Conservation (phyloP, 805 yeast species). For the Monosporozyma unispora region DNA sequence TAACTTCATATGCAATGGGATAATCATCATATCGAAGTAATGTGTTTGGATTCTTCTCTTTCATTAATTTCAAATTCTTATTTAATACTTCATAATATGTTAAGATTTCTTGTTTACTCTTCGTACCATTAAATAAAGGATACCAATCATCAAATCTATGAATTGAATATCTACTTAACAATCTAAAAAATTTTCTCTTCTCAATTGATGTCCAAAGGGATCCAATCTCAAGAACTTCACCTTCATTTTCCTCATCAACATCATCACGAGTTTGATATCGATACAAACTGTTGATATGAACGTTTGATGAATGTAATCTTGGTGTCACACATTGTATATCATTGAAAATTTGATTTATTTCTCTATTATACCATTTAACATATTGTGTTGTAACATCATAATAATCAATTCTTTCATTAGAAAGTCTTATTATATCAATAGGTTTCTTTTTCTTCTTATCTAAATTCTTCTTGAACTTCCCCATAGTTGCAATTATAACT, state of each 20-base stretch:
- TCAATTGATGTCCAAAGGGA: slow-evolving; percentile 22
- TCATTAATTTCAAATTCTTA: slow-evolving; percentile 12
- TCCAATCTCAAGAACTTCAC: slow-evolving; percentile 14
- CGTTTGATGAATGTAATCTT: background rate
- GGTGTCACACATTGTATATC: background rate
- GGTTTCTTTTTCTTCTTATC: background rate
- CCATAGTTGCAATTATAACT: too few relatives aligned
- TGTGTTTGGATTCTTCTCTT: slow-evolving; percentile 10
- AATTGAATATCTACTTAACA: slow-evolving; percentile 24
- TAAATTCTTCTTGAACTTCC: background rate
- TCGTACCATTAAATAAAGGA: slow-evolving; percentile 8
- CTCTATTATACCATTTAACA: slow-evolving; percentile 4
- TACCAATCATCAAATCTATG: slow-evolving; percentile 28
- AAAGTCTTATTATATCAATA: background rate
- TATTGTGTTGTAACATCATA: slow-evolving; percentile 1
- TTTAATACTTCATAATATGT: slow-evolving; percentile 20
- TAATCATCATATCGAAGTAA: slow-evolving; percentile 16
- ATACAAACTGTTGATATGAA: background rate
- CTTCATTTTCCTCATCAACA: background rate
- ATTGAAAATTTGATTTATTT: slow-evolving; percentile 3
- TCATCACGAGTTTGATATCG: too few relatives aligned
- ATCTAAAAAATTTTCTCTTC: slow-evolving; percentile 25
- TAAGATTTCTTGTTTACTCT: slow-evolving; percentile 24
- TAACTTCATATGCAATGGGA: slow-evolving; percentile 30
- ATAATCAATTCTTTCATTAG: background rate